A percentile compares a stretch with the other conserved stretches of the same genome.
Conservation (phyloP, 805 yeast species). For the Zygosaccharomyces gambellarensis region DNA sequence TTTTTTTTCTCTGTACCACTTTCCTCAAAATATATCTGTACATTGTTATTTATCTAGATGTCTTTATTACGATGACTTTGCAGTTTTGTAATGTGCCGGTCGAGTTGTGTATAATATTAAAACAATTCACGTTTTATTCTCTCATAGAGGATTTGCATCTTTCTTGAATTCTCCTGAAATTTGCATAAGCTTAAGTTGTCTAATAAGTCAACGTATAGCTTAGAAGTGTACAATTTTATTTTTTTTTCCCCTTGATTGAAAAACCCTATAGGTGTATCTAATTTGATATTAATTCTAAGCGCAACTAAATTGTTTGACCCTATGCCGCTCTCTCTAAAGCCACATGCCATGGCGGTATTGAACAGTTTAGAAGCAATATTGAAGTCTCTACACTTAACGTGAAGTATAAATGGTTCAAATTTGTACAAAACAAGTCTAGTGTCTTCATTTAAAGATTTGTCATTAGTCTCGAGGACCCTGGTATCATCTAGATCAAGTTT, state of each 20-base stretch:
- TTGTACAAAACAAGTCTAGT: conserved; percentile 65
- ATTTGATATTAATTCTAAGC: conserved; percentile 57
- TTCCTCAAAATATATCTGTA: conserved; percentile 10
- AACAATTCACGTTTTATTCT: conserved; percentile 38
- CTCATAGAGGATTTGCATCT: conserved; percentile 45
- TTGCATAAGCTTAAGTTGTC: conserved; percentile 56
- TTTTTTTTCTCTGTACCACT: conserved; percentile 1
- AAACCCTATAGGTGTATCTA: conserved; percentile 75
- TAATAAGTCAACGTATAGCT: conserved; percentile 47
- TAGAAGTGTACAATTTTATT: conserved; percentile 44
- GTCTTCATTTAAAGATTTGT: conserved; percentile 8
- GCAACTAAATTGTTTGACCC: conserved; percentile 77
- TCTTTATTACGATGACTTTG: background rate
- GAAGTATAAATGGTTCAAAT: conserved; percentile 81
- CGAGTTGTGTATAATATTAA: background rate
- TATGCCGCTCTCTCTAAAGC: conserved; percentile 83
- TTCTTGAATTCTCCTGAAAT: conserved; percentile 59
- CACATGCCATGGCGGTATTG: conserved; percentile 73
- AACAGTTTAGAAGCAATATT: conserved; percentile 57
- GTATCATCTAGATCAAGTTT: conserved; percentile 21
- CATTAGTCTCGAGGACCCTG: conserved; percentile 10
- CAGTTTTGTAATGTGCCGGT: background rate
- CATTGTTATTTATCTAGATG: conserved; percentile 13
- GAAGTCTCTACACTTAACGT: conserved; percentile 68
- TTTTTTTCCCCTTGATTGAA: conserved; percentile 31